phyloP scores from a whole-genome alignment of 768 basidiomycete species.

The Cyclocybe aegerita region DNA sequence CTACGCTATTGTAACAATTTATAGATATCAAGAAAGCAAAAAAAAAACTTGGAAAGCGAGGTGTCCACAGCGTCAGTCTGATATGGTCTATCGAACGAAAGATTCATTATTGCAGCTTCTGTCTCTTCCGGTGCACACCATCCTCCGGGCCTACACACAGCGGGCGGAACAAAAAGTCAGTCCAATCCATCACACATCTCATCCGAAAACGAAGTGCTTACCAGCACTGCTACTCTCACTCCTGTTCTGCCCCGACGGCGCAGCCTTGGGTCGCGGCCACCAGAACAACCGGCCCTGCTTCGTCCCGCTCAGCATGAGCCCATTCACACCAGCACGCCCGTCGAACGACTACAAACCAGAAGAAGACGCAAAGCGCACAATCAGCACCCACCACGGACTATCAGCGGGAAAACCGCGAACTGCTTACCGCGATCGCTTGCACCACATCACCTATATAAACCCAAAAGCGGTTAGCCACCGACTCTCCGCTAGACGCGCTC shows the following conservation, averaged over 20 bases:
- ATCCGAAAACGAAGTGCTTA: constrained; percentile 6
- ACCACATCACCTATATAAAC: constrained; percentile 34
- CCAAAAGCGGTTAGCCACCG: background rate
- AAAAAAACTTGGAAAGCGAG: no score
- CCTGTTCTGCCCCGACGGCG: constrained; percentile 23
- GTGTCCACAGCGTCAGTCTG: no score
- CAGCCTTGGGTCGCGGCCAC: constrained; percentile 47
- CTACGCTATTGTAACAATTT: no score
- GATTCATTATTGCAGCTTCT: no score
- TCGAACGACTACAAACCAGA: constrained; percentile 43
- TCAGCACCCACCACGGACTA: constrained; percentile 6
- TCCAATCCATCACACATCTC: no score
- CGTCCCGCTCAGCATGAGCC: constrained; percentile 57
- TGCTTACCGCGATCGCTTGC: constrained; percentile 41
- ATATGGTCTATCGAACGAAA: no score
- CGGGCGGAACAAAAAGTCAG: no score
- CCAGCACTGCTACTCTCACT: constrained; percentile 4
- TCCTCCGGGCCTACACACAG: no score
- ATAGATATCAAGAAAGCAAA: no score
- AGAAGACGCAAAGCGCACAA: constrained; percentile 1
- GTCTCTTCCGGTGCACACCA: no score
- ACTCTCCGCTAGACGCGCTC: no score
- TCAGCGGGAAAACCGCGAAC: constrained; percentile 3
- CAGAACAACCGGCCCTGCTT: constrained; percentile 53
- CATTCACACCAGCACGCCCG: constrained; percentile 35